Conservation (phyloP, 805 yeast genomes). For the Candida stauntonica region DNA sequence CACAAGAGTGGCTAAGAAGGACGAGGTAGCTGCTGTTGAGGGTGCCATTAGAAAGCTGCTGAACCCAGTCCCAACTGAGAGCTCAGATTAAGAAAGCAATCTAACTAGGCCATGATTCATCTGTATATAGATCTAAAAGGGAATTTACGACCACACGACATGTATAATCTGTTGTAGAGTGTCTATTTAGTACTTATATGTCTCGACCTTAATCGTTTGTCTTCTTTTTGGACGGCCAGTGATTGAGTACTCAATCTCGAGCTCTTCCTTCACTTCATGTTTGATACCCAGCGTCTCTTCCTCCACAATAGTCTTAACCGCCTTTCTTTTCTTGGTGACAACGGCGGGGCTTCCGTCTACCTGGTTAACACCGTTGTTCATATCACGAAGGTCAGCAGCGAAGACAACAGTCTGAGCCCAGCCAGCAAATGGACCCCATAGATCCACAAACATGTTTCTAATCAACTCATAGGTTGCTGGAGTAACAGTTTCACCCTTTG, state of each 20-base stretch:
- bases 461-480: slow-evolving; percentile 39
- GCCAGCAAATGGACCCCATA: slow-evolving; percentile 93
- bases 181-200: slow-evolving; percentile 1
- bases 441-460: slow-evolving; percentile 50
- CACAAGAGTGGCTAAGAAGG: slow-evolving; percentile 28
- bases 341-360: slow-evolving; percentile 1
- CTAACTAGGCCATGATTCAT: too few species aligned
- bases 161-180: too few species aligned
- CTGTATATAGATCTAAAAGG: slow-evolving; percentile 10
- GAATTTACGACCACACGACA: not conserved
- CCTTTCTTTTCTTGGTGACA: slow-evolving; percentile 16
- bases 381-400: slow-evolving; percentile 73
- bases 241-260: slow-evolving; percentile 23
- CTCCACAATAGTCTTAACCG: slow-evolving; percentile 11
- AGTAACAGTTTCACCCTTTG: slow-evolving; percentile 26
- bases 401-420: slow-evolving; percentile 98
- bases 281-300: slow-evolving; percentile 1
- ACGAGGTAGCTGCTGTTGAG: slow-evolving; percentile 33
- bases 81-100: too few species aligned
- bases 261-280: slow-evolving; percentile 11
- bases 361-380: slow-evolving; percentile 61
- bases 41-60: too few species aligned
- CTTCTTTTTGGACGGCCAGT: slow-evolving; percentile 29
- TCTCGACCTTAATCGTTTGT: slow-evolving; percentile 15
- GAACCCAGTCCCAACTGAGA: too few species aligned